A percentile compares a stretch with the other conserved stretches of the same genome.
phyloP scores from a whole-genome alignment of 1,139 yeast genomes.

The Lodderomyces beijingensis region DNA sequence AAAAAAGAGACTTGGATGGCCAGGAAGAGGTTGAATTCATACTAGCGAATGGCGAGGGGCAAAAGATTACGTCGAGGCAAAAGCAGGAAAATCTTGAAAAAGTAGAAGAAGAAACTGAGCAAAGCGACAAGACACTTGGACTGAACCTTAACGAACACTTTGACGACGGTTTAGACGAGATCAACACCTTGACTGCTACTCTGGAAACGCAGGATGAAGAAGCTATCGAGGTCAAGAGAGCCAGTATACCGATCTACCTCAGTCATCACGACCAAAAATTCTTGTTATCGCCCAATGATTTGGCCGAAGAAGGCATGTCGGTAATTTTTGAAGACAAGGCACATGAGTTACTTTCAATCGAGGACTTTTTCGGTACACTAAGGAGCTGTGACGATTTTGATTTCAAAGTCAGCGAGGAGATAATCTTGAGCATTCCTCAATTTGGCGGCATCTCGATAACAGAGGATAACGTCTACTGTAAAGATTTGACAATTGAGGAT shows the following conservation, averaged over 20 bases:
- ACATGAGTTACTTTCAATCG: no score
- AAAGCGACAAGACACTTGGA: background rate
- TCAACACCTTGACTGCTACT: slow-evolving; percentile 4
- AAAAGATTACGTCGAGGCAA: background rate
- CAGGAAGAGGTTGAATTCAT: slow-evolving; percentile 1
- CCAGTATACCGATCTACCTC: slow-evolving; percentile 5
- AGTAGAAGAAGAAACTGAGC: slow-evolving; percentile 2
- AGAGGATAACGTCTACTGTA: slow-evolving; percentile 38
- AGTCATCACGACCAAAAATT: slow-evolving; percentile 19
- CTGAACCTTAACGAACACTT: slow-evolving; percentile 2
- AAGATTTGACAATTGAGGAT: slow-evolving; percentile 28
- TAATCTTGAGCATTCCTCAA: slow-evolving; percentile 30
- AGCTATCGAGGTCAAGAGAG: background rate
- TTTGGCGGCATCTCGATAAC: slow-evolving; percentile 27
- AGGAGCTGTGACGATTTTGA: slow-evolving; percentile 27
- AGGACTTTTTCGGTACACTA: slow-evolving; percentile 23
- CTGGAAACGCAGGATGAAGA: slow-evolving; percentile 1
- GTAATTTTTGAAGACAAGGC: no score
- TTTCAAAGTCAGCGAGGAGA: slow-evolving; percentile 28
- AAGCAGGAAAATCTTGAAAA: background rate
- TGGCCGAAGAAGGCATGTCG: no score
- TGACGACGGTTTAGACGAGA: slow-evolving; percentile 6
- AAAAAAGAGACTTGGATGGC: no score
- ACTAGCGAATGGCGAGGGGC: slow-evolving; percentile 2
- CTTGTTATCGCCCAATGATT: slow-evolving; percentile 20